phyloP scores from a whole-genome alignment of 2,329 filamentous ascomycete genomes.

The Paradendryphiella salina region DNA sequence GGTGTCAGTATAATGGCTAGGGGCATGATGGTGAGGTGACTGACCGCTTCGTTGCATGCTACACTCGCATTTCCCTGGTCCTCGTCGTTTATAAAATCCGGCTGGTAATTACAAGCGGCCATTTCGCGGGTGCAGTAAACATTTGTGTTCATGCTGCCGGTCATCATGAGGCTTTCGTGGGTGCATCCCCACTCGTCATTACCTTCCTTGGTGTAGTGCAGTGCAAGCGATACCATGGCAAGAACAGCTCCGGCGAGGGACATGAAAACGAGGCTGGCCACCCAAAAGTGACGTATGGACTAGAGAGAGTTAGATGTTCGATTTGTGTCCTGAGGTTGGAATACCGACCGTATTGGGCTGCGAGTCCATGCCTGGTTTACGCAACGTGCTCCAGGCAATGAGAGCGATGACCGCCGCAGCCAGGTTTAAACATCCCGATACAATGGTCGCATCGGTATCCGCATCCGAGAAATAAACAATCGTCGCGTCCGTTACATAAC shows the following conservation, averaged over 20 bases:
- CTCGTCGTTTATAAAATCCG: slow-evolving; percentile 14
- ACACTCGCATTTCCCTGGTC: slow-evolving; percentile 18
- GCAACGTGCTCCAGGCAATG: slow-evolving; percentile 32
- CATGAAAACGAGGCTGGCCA: slow-evolving; percentile 27
- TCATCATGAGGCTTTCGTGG: slow-evolving; percentile 24
- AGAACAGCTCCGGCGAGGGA: slow-evolving; percentile 18
- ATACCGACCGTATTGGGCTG: slow-evolving; percentile 28
- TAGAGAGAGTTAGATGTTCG: slow-evolving; percentile 10
- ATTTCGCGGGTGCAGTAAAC: slow-evolving; percentile 35
- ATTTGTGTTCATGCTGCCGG: slow-evolving; percentile 31
- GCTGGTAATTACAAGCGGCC: slow-evolving; percentile 32
- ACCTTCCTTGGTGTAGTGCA: slow-evolving; percentile 34
- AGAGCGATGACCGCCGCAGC: slow-evolving; percentile 28
- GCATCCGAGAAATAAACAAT: slow-evolving; percentile 33
- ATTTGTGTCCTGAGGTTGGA: background rate
- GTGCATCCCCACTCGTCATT: slow-evolving; percentile 32
- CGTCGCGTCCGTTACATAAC: slow-evolving; percentile 27
- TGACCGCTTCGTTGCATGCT: slow-evolving; percentile 36
- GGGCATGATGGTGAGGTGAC: slow-evolving; percentile 4
- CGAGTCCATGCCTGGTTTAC: slow-evolving; percentile 30
- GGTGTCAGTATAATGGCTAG: slow-evolving; percentile 2
- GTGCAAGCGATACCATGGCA: slow-evolving; percentile 29
- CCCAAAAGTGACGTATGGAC: slow-evolving; percentile 37
- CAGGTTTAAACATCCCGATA: slow-evolving; percentile 33
- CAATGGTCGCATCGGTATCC: slow-evolving; percentile 35